phyloP scores from a whole-genome alignment of 2,329 filamentous ascomycete species.

The Aspergillus bombycis region DNA sequence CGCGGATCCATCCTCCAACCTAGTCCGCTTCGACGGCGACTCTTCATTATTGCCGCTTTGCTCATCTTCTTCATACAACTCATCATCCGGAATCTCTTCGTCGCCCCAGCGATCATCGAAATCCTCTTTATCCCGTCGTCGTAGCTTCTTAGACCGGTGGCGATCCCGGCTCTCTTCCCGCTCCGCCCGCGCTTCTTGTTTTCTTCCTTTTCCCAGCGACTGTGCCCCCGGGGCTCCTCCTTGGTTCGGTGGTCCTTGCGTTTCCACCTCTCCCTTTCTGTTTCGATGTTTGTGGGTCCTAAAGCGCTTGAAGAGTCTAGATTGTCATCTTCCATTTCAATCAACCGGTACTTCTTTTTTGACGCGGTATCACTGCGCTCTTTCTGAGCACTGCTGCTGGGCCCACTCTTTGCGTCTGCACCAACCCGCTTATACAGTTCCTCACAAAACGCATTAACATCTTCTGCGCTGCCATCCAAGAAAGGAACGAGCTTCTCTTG shows the following conservation, averaged over 20 bases:
- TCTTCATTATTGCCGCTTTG: conserved; percentile 64
- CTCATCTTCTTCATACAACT: conserved; percentile 52
- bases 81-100: conserved; percentile 59
- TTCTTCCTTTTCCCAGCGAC: conserved; percentile 38
- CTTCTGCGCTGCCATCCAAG: conserved; percentile 53
- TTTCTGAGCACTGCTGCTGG: conserved; percentile 15
- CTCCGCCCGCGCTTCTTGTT: conserved; percentile 44
- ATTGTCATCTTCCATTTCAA: conserved; percentile 58
- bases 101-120: conserved; percentile 83
- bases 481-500: conserved; percentile 57
- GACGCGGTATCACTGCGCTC: conserved; percentile 29
- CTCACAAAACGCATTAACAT: conserved; percentile 52
- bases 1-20: conserved; percentile 61
- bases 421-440: conserved; percentile 47
- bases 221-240: conserved; percentile 20
- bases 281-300: conserved; percentile 38
- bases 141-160: conserved; percentile 54
- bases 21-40: conserved; percentile 71
- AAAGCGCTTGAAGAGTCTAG: conserved; percentile 32
- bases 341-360: conserved; percentile 56
- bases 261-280: conserved; percentile 40
- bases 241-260: conserved; percentile 26
- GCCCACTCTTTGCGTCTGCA: conserved; percentile 25
- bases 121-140: conserved; percentile 56
- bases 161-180: conserved; percentile 44